Base-by-base conservation (phyloP, 2,329 filamentous ascomycete species). In the Ceratocystis variospora region DNA sequence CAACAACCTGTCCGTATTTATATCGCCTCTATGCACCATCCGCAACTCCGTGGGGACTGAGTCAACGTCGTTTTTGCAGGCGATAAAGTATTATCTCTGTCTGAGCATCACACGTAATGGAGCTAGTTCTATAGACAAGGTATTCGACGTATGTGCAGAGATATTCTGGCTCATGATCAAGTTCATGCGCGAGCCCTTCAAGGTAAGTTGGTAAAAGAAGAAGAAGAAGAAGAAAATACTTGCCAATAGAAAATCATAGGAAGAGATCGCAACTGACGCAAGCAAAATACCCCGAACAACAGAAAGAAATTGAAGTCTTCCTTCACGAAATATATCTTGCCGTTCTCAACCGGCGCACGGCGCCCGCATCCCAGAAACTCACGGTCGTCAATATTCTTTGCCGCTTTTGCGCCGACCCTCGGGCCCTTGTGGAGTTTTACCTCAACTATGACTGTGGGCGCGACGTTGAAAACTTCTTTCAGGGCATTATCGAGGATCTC, bases 161-260 rank as follows among this genome's bases (percentile, higher is more conserved):
- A 96, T 97, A 37, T 99, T 99, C 74, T 99, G 92, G 91, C 80
- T 97, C 67, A 96, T 96, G 87, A 78, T 96, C 55, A 96, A 95
- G 74, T 88, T 90, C 71, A 88, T 99, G 84, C 85, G 95, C 68
- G 88, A 94, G 1, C 88, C 92, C 69, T 88, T 99, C 76, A 99
- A 99, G 86, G 87, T 88, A 72, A 68, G 81, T n/a, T 53, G 10
- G 8, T 28, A 8, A 28, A 28, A 28, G 25, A 28, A 28, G 3
- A 28, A 28, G 3, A 28, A 25, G 3, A 28, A 28, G 5, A 28
- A 28, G 3, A 15, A 53, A 53, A 15, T 5, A 53, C 10, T 28
- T 10, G 19, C 48, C 10, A 19, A 28, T 53, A 33, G 6, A 7
- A 37, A 25, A 7, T 12, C 25, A n/a, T 1, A 57, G 37, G 10